phyloP scores from a whole-genome alignment of 768 basidiomycete species.

The Suillus ampliporus region DNA sequence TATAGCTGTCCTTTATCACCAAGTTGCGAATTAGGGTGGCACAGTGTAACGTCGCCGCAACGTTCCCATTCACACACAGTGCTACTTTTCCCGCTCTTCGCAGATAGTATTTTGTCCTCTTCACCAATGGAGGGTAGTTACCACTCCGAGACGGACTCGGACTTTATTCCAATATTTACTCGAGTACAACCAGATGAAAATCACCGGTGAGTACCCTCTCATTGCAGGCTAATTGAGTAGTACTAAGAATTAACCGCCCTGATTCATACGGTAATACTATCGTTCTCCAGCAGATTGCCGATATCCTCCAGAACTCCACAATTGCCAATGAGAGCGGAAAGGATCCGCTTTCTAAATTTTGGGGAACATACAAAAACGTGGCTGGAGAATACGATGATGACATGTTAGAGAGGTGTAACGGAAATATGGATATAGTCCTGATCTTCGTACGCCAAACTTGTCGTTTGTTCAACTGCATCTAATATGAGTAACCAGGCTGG shows the following conservation, averaged over 20 bases:
- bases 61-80: too few relatives aligned
- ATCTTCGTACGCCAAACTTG: background rate
- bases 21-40: too few relatives aligned
- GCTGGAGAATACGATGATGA: background rate
- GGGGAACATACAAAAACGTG: background rate
- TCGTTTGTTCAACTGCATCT: background rate
- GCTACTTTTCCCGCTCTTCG: too few relatives aligned
- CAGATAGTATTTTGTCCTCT: too few relatives aligned
- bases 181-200: too few relatives aligned
- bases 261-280: background rate
- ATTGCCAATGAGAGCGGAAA: background rate
- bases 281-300: background rate
- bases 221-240: background rate
- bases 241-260: background rate
- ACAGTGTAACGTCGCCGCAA: too few relatives aligned
- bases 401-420: background rate
- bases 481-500: slow-evolving; percentile 9
- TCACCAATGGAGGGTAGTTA: too few relatives aligned
- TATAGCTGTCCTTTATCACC: too few relatives aligned
- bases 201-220: background rate
- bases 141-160: too few relatives aligned
- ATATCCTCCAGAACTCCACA: background rate
- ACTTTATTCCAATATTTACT: too few relatives aligned
- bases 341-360: background rate
- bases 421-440: background rate